Conservation (phyloP, 2,329 filamentous ascomycete species). For the Verticillium alfalfae region DNA sequence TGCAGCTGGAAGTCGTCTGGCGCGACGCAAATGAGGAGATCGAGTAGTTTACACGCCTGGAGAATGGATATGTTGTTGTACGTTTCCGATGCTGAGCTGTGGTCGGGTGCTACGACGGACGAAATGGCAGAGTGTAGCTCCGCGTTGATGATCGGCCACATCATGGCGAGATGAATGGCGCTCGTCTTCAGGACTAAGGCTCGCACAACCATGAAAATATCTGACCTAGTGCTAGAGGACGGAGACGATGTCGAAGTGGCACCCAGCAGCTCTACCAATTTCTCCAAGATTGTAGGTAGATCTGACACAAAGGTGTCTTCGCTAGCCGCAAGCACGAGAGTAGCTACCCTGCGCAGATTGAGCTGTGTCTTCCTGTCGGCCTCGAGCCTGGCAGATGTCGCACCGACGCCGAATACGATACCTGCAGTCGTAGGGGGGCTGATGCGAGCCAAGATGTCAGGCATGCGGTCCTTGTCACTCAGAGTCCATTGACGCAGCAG, state of each 20-base stretch:
- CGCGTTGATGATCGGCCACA: slow-evolving; percentile 87
- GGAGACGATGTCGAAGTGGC: slow-evolving; percentile 87
- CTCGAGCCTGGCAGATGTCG: slow-evolving; percentile 87
- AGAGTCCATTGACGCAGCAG: slow-evolving; percentile 79
- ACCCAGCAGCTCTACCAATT: slow-evolving; percentile 76
- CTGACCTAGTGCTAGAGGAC: slow-evolving; percentile 80
- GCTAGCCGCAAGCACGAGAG: slow-evolving; percentile 71
- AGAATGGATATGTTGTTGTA: slow-evolving; percentile 74
- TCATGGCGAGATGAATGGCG: slow-evolving; percentile 69
- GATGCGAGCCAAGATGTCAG: slow-evolving; percentile 73
- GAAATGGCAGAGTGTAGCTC: slow-evolving; percentile 78
- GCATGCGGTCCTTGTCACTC: slow-evolving; percentile 81
- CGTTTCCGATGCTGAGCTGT: slow-evolving; percentile 58
- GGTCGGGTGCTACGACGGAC: slow-evolving; percentile 64
- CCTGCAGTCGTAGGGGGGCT: slow-evolving; percentile 85
- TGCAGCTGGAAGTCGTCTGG: slow-evolving; percentile 98
- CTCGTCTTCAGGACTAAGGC: slow-evolving; percentile 76
- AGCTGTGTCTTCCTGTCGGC: slow-evolving; percentile 90
- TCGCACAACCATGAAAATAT: slow-evolving; percentile 83
- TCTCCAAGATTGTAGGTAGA: slow-evolving; percentile 68
- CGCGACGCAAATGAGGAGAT: slow-evolving; percentile 76
- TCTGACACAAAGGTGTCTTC: slow-evolving; percentile 77
- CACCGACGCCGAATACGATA: slow-evolving; percentile 97
- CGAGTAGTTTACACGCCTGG: slow-evolving; percentile 90
- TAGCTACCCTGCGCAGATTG: slow-evolving; percentile 75